Evolutionary conservation across 1,284 basidiomycete species (phyloP), one percentile per base, ranked within the genome.

Genomic region (Phylloporus sp.): DNA sequence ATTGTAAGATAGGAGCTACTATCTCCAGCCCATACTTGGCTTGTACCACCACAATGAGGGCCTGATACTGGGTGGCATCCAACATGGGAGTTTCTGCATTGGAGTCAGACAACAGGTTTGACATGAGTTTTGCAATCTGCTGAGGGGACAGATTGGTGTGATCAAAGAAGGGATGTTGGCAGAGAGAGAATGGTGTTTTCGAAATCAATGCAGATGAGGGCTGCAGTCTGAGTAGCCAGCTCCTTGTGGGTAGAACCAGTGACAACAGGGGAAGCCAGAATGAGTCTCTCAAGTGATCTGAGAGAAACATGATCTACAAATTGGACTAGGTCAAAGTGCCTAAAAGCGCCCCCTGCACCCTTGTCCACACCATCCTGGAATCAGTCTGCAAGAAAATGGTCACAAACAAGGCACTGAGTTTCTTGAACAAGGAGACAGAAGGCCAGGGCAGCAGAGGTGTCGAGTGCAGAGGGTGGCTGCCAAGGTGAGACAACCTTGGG

Each of bases 341-440:
- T 86, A 76, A 93, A 93, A 57, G 87, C 78, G 70, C 94, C 91
- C 55, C 89, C 89, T 72, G 93, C 92, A 57, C 90, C 92, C 72
- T 89, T 91, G 83, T 94, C 91, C 63, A 95, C 85, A 58, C 90
- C 92, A 77, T 95, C 92, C 66, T 91, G 85, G 77, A 95, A 95
- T 66, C 93, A 86, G 79, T 93, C 91, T 63, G 93, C 91, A 51
- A 94, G 85, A 75, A 89, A 89, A 65, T 94, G 94, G 82, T 95
- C 94, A 67, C 92, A 90, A 69, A 92, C 89, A 56, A 95, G 86
- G 61, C 93, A 87, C 72, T 94, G 91, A 4, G 87, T 91, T 79
- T 95, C 94, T 78, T 94, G 92, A n/a, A 92, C 86, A 34, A 95
- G 85, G 29, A 95, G 81, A 49, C 92, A 88, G 74, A 94, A 92